These are phyloP conservation scores for Akanthomyces lecanii DNA, from an alignment of 2,329 filamentous ascomycete species.

Conservation along the genomic window DNA sequence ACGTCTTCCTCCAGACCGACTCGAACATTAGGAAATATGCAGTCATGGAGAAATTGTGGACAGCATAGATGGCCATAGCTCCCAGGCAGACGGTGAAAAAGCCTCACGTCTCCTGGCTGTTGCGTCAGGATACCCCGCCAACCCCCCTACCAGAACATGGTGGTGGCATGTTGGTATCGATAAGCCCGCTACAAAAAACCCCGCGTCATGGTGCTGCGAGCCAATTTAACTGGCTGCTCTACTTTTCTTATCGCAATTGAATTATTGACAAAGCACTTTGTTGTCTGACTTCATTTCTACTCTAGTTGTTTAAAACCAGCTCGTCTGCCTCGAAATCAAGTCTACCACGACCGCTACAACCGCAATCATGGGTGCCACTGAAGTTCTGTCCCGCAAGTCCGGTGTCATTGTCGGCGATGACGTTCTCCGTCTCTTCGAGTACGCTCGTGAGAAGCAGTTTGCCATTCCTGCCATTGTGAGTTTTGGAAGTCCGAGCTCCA, in stretches of 20 bases:
- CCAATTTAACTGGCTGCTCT: conserved; percentile 3
- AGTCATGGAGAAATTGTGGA: conserved; percentile 5
- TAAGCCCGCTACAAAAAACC: conserved; percentile 14
- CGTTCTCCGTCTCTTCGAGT: conserved; percentile 70
- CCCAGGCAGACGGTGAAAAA: conserved; percentile 6
- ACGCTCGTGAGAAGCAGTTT: conserved; percentile 82
- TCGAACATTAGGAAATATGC: background rate
- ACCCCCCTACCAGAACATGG: background rate
- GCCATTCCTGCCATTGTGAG: conserved; percentile 74
- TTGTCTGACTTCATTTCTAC: background rate
- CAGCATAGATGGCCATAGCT: conserved; percentile 3
- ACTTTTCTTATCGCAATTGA: conserved; percentile 13
- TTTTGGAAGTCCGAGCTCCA: conserved; percentile 17
- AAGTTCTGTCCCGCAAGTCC: conserved; percentile 48
- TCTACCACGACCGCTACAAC: conserved; percentile 21
- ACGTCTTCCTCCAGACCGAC: background rate
- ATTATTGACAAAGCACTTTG: conserved; percentile 6
- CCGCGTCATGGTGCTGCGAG: conserved; percentile 10
- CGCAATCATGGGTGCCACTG: conserved; percentile 35
- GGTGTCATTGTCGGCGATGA: conserved; percentile 53
- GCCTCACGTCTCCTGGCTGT: background rate
- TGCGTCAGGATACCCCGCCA: conserved; percentile 10
- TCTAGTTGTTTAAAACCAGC: conserved; percentile 7
- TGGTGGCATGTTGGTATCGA: conserved; percentile 14
- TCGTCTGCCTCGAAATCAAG: background rate